Conservation (phyloP, 2,329 filamentous ascomycete species). For the Aspergillus costaricaensis region DNA sequence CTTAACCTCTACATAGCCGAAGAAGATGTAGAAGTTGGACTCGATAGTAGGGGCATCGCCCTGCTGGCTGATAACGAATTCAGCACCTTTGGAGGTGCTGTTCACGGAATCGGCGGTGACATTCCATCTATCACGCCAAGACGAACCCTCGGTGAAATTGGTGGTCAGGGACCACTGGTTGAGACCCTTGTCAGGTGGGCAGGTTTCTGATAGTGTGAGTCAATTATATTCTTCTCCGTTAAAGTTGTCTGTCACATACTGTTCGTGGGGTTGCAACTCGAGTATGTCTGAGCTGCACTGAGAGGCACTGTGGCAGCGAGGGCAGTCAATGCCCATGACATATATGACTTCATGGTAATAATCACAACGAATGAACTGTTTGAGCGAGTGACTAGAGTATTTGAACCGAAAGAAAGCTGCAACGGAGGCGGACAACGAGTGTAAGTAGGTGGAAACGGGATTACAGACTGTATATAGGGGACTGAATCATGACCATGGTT, state of each 20-base stretch:
- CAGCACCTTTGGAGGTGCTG: constrained; percentile 70
- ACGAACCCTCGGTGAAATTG: constrained; percentile 51
- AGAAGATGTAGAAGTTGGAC: constrained; percentile 98
- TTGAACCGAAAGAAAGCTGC: neutral
- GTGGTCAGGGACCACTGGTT: constrained; percentile 41
- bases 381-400: neutral
- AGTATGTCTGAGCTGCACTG: constrained; percentile 68
- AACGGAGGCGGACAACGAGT: neutral
- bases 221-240: neutral
- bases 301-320: constrained; percentile 11
- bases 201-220: constrained; percentile 45
- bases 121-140: constrained; percentile 62
- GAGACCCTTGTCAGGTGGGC: constrained; percentile 71
- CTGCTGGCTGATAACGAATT: constrained; percentile 73
- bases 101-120: constrained; percentile 65
- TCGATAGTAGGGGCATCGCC: constrained; percentile 85
- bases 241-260: constrained; percentile 14
- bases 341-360: constrained; percentile 7
- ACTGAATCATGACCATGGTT: neutral
- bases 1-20: constrained; percentile 81
- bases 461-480: neutral
- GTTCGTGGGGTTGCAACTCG: constrained; percentile 69
- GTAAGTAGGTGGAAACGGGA: neutral
- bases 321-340: constrained; percentile 12
- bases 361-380: neutral